Evolutionary conservation across 2,329 filamentous ascomycete genomes (phyloP).

Genomic region (Ceratocystis ficicola): DNA sequence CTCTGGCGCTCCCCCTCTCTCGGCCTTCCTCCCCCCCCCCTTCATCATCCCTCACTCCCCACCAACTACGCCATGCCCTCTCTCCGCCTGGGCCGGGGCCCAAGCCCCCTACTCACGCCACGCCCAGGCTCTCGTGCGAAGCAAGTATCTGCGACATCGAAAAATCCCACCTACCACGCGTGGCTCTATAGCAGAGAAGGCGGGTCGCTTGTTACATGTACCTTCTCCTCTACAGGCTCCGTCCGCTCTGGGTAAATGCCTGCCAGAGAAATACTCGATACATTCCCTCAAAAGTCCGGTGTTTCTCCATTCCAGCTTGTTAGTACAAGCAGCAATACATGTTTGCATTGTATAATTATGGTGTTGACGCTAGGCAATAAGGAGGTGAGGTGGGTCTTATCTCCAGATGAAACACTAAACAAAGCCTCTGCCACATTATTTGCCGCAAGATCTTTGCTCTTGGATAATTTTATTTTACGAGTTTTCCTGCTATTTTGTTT

Average conservation of each 20-base stretch:
- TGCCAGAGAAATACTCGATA: not conserved
- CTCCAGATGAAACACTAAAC: slow-evolving; percentile 18
- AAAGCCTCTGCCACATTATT: not conserved
- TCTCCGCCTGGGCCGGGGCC: not conserved
- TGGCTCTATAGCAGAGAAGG: not conserved
- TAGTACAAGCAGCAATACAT: not conserved
- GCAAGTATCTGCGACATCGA: not conserved
- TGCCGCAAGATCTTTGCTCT: not conserved
- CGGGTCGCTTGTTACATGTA: not conserved
- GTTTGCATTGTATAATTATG: not conserved
- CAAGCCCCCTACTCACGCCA: not conserved
- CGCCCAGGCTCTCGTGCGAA: not conserved
- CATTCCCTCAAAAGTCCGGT: not conserved
- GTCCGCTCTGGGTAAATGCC: no score
- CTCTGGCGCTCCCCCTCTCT: not conserved
- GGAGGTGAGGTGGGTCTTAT: not conserved
- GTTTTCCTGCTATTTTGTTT: not conserved
- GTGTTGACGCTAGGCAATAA: not conserved
- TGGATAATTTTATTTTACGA: not conserved
- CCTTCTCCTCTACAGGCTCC: not conserved
- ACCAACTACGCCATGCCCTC: not conserved
- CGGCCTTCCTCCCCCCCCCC: not conserved
- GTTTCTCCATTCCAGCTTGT: no score
- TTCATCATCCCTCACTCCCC: not conserved
- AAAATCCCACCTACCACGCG: not conserved